Percentiles rank a stretch among this genome's conserved stretches.
Conservation (phyloP, 2,329 filamentous ascomycete genomes). For the Colletotrichum cordylinicola region DNA sequence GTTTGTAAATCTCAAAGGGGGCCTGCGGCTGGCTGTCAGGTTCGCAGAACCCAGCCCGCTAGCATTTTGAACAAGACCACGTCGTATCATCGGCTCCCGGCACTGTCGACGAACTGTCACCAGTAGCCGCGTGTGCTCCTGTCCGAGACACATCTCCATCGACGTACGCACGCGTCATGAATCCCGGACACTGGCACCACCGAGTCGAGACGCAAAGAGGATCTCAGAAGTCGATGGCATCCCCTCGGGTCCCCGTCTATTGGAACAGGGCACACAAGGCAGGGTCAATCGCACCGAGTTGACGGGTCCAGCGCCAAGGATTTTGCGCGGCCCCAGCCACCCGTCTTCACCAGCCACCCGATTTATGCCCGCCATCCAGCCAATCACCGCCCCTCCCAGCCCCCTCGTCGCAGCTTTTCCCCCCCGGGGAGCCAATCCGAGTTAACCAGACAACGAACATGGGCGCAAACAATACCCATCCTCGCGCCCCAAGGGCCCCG, state of each 20-base stretch:
- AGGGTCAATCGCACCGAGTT: neutral
- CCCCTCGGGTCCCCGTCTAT: neutral
- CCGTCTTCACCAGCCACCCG: conserved; percentile 20
- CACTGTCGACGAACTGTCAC: neutral
- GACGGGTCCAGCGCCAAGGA: neutral
- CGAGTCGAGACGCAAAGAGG: neutral
- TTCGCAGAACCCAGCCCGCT: neutral
- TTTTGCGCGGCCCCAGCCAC: conserved; percentile 20
- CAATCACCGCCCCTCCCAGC: conserved; percentile 14
- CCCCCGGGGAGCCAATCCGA: neutral
- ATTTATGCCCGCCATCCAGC: neutral
- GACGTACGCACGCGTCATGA: neutral
- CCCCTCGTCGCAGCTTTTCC: conserved; percentile 2
- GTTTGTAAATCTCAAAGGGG: neutral
- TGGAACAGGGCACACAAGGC: neutral
- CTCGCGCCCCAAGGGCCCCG: neutral
- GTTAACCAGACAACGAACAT: conserved; percentile 15
- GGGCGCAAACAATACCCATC: neutral
- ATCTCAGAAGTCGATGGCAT: neutral
- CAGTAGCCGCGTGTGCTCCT: neutral
- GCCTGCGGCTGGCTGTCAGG: neutral
- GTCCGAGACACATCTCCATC: neutral
- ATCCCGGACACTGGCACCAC: neutral
- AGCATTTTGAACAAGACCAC: neutral
- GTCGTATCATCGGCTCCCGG: neutral